phyloP scores from a whole-genome alignment of 108 stramenopile species.

The Epithemia pelagica region DNA sequence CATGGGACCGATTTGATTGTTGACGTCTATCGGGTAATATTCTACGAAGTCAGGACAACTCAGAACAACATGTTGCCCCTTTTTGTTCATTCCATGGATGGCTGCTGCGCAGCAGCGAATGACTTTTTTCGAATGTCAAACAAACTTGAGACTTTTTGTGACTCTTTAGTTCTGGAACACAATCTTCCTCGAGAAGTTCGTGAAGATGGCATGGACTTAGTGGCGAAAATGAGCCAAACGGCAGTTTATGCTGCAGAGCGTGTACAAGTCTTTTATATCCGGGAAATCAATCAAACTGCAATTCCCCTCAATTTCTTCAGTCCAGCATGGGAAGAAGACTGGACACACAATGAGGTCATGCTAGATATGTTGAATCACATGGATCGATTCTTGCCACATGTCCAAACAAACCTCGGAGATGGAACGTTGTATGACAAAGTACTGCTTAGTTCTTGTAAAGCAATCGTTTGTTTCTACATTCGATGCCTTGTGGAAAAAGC shows the following conservation, averaged over 20 bases:
- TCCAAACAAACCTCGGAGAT: conserved; percentile 41
- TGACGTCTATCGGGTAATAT: conserved; percentile 42
- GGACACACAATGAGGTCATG: conserved; percentile 67
- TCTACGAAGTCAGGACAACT: conserved; percentile 42
- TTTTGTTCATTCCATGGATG: conserved; percentile 55
- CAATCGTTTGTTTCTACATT: conserved; percentile 70
- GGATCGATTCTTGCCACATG: conserved; percentile 55
- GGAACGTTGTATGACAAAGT: conserved; percentile 69
- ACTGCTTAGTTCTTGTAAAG: conserved; percentile 50
- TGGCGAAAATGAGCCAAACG: conserved; percentile 41
- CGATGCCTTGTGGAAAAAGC: conserved; percentile 60
- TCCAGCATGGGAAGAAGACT: conserved; percentile 62
- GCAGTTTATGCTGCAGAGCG: conserved; percentile 58
- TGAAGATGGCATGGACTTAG: conserved; percentile 34
- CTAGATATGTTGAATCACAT: conserved; percentile 41
- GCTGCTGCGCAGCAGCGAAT: conserved; percentile 65
- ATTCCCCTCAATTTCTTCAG: conserved; percentile 56
- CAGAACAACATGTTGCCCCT: conserved; percentile 49
- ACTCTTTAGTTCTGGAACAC: neutral
- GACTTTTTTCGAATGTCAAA: conserved; percentile 71
- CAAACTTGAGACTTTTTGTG: conserved; percentile 47
- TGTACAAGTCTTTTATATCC: conserved; percentile 51
- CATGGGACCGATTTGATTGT: conserved; percentile 37
- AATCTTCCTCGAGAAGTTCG: neutral
- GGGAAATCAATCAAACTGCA: conserved; percentile 37